Percentiles rank a stretch among this genome's conserved stretches.
phyloP scores from a whole-genome alignment of 495 filamentous ascomycete species.

The Choiromyces venosus region DNA sequence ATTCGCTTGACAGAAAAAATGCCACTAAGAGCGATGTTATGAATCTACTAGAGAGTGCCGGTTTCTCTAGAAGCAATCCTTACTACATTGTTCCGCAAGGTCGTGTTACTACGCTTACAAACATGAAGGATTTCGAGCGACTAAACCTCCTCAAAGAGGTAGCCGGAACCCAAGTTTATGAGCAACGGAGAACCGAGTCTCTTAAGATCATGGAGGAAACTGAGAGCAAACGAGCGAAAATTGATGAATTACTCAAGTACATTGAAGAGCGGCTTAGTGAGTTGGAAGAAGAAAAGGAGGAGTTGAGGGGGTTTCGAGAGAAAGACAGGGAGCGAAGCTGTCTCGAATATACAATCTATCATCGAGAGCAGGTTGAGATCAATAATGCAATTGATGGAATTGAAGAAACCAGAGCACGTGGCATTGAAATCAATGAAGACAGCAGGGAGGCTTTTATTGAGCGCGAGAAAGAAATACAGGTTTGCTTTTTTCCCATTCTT shows the following conservation, averaged over 20 bases:
- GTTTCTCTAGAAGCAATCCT: constrained; percentile 94
- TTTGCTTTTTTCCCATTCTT: constrained; percentile 22
- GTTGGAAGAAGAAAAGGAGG: constrained; percentile 94
- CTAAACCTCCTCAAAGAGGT: constrained; percentile 92
- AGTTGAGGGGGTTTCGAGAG: constrained; percentile 84
- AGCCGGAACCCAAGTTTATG: constrained; percentile 93
- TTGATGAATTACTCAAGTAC: constrained; percentile 83
- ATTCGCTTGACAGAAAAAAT: constrained; percentile 91
- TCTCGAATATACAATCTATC: constrained; percentile 89
- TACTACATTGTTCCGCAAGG: constrained; percentile 99
- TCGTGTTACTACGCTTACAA: constrained; percentile 89
- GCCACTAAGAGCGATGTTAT: constrained; percentile 91
- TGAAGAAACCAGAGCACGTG: constrained; percentile 72
- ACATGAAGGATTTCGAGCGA: constrained; percentile 93
- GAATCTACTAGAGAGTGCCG: constrained; percentile 91
- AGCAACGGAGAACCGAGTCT: constrained; percentile 79
- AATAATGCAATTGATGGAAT: constrained; percentile 71
- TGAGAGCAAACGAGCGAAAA: constrained; percentile 86
- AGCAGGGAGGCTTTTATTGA: constrained; percentile 69
- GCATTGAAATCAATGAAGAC: constrained; percentile 75
- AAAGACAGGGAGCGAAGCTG: constrained; percentile 90
- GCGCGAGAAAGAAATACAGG: constrained; percentile 72
- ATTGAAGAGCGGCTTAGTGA: constrained; percentile 85
- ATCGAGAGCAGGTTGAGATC: constrained; percentile 76
- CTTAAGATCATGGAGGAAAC: constrained; percentile 97